phyloP scores from a whole-genome alignment of 768 basidiomycete species.

The Lactifluus subvellereus region DNA sequence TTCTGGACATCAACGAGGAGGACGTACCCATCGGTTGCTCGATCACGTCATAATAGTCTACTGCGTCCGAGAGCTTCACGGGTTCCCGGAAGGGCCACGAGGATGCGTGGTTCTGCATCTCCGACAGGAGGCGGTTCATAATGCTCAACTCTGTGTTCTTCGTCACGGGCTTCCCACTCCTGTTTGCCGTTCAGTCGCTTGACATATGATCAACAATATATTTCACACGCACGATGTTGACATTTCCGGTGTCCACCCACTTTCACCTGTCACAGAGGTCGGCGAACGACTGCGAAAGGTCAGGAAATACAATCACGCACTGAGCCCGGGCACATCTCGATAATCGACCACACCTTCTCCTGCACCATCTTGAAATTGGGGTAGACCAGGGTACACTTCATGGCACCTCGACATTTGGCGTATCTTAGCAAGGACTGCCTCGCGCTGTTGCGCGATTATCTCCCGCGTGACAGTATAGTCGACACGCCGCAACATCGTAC shows the following conservation, averaged over 20 bases:
- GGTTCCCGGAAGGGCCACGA: conserved; percentile 88
- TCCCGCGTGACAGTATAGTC: conserved; percentile 80
- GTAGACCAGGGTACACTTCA: conserved; percentile 73
- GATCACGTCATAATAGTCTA: conserved; percentile 88
- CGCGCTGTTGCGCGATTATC: conserved; percentile 75
- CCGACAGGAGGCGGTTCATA: conserved; percentile 74
- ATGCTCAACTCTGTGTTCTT: conserved; percentile 54
- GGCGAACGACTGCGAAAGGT: conserved; percentile 14
- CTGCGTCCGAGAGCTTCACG: conserved; percentile 71
- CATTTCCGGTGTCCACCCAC: conserved; percentile 88
- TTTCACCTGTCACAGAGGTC: conserved; percentile 53
- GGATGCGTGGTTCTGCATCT: conserved; percentile 68
- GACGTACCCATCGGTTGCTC: conserved; percentile 86
- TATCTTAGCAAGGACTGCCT: conserved; percentile 86
- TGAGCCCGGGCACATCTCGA: conserved; percentile 80
- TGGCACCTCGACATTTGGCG: conserved; percentile 82
- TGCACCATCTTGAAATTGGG: conserved; percentile 61
- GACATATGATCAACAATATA: background rate
- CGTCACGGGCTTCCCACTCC: conserved; percentile 39
- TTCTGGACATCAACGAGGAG: background rate
- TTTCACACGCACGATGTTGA: conserved; percentile 52
- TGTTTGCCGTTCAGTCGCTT: conserved; percentile 16
- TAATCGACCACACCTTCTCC: conserved; percentile 56
- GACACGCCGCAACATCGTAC: conserved; percentile 88
- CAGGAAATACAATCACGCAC: conserved; percentile 39